Evolutionary conservation across 2,329 filamentous ascomycete species (phyloP).

Genomic region (Thielaviopsis ethacetica): DNA sequence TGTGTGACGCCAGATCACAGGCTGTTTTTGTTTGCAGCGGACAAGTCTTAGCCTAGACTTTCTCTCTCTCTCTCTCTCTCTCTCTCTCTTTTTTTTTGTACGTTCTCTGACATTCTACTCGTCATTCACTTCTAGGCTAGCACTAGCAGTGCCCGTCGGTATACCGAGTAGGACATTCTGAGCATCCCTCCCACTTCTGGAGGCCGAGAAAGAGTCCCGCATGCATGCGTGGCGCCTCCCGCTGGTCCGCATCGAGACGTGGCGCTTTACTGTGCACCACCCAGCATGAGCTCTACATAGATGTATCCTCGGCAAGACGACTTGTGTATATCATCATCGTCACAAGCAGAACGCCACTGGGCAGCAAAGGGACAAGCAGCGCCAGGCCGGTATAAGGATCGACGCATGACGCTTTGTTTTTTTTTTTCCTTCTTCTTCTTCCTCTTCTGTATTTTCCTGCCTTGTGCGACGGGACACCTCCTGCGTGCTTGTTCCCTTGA

Average conservation of each 20-base stretch:
- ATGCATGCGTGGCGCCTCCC: too few species aligned
- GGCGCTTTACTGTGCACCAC: too few species aligned
- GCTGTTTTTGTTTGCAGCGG: neutral
- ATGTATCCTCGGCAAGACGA: too few species aligned
- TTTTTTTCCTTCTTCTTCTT: neutral
- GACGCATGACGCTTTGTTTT: neutral
- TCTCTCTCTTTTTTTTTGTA: neutral
- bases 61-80: neutral
- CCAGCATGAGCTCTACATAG: too few species aligned
- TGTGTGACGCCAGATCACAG: neutral
- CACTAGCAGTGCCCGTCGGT: too few species aligned
- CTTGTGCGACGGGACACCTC: neutral
- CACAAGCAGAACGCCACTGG: neutral
- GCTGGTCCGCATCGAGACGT: too few species aligned
- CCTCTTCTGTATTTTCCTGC: neutral
- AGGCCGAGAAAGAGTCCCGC: too few species aligned
- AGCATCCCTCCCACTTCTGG: too few species aligned
- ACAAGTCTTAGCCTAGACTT: neutral
- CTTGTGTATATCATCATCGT: neutral
- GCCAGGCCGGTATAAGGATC: neutral
- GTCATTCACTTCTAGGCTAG: too few species aligned
- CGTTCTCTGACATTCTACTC: neutral
- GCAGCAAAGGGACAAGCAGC: too few species aligned
- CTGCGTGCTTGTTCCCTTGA: too few species aligned
- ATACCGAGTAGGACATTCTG: too few species aligned